These are phyloP conservation scores for Candida golubevii DNA, from an alignment of 805 yeast genomes.

Conservation along the genomic window DNA sequence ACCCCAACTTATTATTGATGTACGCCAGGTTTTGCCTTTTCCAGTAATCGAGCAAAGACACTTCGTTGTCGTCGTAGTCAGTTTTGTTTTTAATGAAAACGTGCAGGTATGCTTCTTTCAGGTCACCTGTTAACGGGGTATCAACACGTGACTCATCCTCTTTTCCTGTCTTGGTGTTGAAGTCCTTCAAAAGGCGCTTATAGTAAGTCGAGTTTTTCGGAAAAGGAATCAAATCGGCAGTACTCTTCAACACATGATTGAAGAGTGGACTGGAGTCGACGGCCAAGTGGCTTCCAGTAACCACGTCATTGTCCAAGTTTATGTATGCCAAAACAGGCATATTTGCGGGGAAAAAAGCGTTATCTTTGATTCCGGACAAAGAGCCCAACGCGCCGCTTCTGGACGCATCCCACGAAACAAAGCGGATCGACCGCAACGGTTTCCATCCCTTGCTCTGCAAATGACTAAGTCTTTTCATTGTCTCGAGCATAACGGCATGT, in stretches of 20 bases:
- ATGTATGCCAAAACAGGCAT: conserved; percentile 32
- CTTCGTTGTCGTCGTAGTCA: conserved; percentile 16
- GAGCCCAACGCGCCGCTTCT: conserved; percentile 33
- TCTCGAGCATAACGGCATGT: conserved; percentile 37
- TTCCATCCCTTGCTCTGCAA: conserved; percentile 37
- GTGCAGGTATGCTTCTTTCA: conserved; percentile 5
- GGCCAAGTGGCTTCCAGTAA: conserved; percentile 33
- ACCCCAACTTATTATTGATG: conserved; percentile 32
- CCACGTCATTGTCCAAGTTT: conserved; percentile 36
- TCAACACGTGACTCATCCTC: neutral
- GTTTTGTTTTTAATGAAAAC: conserved; percentile 15
- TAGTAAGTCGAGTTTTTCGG: conserved; percentile 22
- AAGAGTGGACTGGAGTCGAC: conserved; percentile 36
- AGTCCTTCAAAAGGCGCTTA: conserved; percentile 17
- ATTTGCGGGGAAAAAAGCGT: conserved; percentile 16
- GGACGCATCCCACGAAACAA: conserved; percentile 41
- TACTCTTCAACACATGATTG: conserved; percentile 25
- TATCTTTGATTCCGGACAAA: conserved; percentile 20
- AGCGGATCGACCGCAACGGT: conserved; percentile 37
- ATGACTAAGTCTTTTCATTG: conserved; percentile 31
- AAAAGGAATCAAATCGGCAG: conserved; percentile 30
- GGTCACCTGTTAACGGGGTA: neutral
- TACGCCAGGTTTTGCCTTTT: conserved; percentile 25
- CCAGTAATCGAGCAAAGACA: conserved; percentile 36
- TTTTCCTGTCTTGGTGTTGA: neutral